A percentile compares a stretch with the other conserved stretches of the same genome.
Conservation (phyloP, 345 rosid genomes). For the Gossypium arboreum region DNA sequence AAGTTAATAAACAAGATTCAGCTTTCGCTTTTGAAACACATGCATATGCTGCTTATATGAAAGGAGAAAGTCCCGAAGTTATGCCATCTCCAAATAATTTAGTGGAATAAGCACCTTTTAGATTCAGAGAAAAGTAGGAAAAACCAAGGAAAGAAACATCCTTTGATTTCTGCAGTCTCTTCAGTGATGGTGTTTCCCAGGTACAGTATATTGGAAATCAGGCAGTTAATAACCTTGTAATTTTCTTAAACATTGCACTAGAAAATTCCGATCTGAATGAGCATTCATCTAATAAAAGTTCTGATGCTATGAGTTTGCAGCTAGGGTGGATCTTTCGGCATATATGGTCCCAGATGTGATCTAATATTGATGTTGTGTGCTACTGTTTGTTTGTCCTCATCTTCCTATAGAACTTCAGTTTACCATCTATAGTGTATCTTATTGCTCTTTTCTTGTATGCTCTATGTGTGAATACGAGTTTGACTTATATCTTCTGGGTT, state of each 20-base stretch:
- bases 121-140: slow-evolving; percentile 44
- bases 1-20: slow-evolving; percentile 36
- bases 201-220: slow-evolving; percentile 89
- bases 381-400: slow-evolving; percentile 80
- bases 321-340: slow-evolving; percentile 82
- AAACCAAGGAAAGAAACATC: slow-evolving; percentile 60
- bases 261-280: slow-evolving; percentile 42
- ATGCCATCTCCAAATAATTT: slow-evolving; percentile 41
- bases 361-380: slow-evolving; percentile 81
- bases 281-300: slow-evolving; percentile 53
- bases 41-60: slow-evolving; percentile 37
- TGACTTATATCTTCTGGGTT: slow-evolving; percentile 81
- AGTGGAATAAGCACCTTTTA: slow-evolving; percentile 36
- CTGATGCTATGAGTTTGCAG: slow-evolving; percentile 86
- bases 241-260: too few species aligned
- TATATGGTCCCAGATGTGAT: slow-evolving; percentile 90
- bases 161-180: slow-evolving; percentile 73
- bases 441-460: slow-evolving; percentile 92
- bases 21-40: slow-evolving; percentile 38
- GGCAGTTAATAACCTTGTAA: slow-evolving; percentile 44
- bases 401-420: slow-evolving; percentile 91
- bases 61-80: slow-evolving; percentile 32
- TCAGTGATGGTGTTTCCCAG: slow-evolving; percentile 36
- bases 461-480: slow-evolving; percentile 79
- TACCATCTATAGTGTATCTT: slow-evolving; percentile 87